Base-by-base conservation (phyloP, 306 rosid genomes). In the Albizia julibrissin region DNA sequence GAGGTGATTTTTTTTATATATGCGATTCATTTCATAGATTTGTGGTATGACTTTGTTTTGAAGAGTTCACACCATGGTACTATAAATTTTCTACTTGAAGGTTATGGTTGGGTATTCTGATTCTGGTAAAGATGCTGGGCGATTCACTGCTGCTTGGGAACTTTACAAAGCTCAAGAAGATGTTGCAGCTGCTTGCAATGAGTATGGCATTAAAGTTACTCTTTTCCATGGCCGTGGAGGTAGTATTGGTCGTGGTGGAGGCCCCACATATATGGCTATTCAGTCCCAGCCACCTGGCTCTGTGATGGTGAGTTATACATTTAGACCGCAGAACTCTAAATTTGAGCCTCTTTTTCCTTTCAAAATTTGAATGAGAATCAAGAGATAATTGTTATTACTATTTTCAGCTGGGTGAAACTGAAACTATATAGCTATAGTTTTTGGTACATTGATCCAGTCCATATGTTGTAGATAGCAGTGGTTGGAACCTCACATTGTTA, bases 231-330 rank as follows among this genome's bases (percentile, higher is more conserved):
- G 98, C 77, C 97, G 97, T 78, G 98, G 98, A 43, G 97, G 98
- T 39, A 94, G 98, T 82, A 87, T 94, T 50, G 98, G 97, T 67
- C 98, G 98, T 71, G 98, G 98, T 77, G 98, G 98, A 72, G 98
- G 98, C 75, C 98, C 98, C 11, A 95, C 97, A 12, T 90, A 95
- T 88, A 83, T 95, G 74, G 98, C 98, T 87, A 95, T 95, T 87
- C 98, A 95, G 86, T 95, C 98, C 74, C 98, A 95, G 58, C 98
- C 97, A 21, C 98, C 98, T 46, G 98, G 98, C 58, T 95, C 97
- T 69, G 97, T 91, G 74, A 95, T 91, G 98, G 98, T 95, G 85
- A 80, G 92, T 75, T 69, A 68, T 76, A n/a, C 80, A 26, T 80
- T 69, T 34, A 72, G 61, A 80, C 54, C 69, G 9, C 40, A 61